Conservation (phyloP, 805 yeast species). For the Sugiyamaella qingdaonensis region DNA sequence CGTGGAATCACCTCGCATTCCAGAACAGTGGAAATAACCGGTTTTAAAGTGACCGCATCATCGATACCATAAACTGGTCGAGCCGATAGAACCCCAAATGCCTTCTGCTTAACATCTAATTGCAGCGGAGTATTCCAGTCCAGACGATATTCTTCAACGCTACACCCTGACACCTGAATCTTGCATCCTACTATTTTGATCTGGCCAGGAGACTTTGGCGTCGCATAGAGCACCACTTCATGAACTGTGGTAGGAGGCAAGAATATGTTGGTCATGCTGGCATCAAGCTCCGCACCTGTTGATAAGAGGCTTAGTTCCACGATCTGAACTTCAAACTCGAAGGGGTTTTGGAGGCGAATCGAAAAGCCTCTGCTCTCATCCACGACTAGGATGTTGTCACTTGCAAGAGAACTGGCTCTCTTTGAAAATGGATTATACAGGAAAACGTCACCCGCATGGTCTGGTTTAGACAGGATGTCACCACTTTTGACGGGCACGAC, state of each 20-base stretch:
- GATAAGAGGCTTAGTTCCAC: slow-evolving; percentile 31
- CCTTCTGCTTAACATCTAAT: slow-evolving; percentile 30
- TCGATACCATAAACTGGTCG: neutral
- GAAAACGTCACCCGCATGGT: slow-evolving; percentile 32
- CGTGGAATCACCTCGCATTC: slow-evolving; percentile 36
- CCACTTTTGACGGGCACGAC: neutral
- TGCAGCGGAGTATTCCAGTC: slow-evolving; percentile 3
- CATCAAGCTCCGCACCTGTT: slow-evolving; percentile 22
- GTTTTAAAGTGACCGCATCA: neutral
- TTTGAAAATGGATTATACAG: slow-evolving; percentile 53
- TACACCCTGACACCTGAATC: slow-evolving; percentile 50
- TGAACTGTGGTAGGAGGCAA: slow-evolving; percentile 27
- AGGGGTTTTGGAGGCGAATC: slow-evolving; percentile 71
- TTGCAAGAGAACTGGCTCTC: slow-evolving; percentile 13
- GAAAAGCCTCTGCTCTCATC: slow-evolving; percentile 60
- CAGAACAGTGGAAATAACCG: slow-evolving; percentile 21
- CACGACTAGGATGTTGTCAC: slow-evolving; percentile 40
- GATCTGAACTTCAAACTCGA: slow-evolving; percentile 64
- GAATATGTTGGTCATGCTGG: slow-evolving; percentile 22
- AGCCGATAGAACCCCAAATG: slow-evolving; percentile 18
- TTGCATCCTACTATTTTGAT: slow-evolving; percentile 49
- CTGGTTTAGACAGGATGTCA: neutral
- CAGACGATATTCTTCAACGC: slow-evolving; percentile 36
- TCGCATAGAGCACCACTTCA: slow-evolving; percentile 23
- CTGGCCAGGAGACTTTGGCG: slow-evolving; percentile 44